phyloP scores from a whole-genome alignment of 2,329 filamentous ascomycete genomes.

The Pyrenophora teres region DNA sequence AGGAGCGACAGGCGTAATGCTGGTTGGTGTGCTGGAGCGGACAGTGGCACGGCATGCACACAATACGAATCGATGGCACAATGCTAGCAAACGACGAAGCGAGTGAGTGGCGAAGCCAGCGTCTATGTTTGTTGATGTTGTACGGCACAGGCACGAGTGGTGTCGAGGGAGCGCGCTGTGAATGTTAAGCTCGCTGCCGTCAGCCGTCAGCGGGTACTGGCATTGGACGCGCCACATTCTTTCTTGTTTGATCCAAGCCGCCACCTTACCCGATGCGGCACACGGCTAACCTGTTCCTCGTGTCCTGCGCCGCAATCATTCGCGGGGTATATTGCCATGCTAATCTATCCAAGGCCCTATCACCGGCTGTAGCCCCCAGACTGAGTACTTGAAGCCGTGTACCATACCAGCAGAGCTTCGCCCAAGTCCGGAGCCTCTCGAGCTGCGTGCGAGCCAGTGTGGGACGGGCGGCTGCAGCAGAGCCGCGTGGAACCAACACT shows the following conservation, averaged over 20 bases:
- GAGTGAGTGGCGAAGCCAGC: conserved; percentile 29
- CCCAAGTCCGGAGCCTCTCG: background rate
- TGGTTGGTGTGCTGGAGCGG: background rate
- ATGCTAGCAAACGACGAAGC: conserved; percentile 23
- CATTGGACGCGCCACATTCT: conserved; percentile 20
- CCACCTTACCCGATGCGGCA: conserved; percentile 27
- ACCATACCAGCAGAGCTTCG: background rate
- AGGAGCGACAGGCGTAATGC: conserved; percentile 7
- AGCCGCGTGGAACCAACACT: conserved; percentile 3
- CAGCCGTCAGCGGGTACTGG: conserved; percentile 18
- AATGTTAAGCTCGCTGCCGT: conserved; percentile 10
- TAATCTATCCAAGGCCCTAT: conserved; percentile 14
- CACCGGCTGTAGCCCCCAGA: background rate
- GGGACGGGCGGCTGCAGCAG: conserved; percentile 29
- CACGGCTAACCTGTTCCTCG: conserved; percentile 34
- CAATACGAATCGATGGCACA: conserved; percentile 15
- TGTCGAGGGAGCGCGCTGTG: conserved; percentile 22
- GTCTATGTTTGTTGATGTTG: conserved; percentile 31
- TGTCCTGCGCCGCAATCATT: conserved; percentile 7
- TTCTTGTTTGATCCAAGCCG: conserved; percentile 21
- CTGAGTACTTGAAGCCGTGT: background rate
- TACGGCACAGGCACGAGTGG: conserved; percentile 31
- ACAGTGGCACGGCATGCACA: conserved; percentile 16
- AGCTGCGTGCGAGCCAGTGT: background rate
- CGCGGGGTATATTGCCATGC: conserved; percentile 27